Base-by-base conservation (phyloP, 139 green algal genomes). In the Chlorella ohadii region DNA sequence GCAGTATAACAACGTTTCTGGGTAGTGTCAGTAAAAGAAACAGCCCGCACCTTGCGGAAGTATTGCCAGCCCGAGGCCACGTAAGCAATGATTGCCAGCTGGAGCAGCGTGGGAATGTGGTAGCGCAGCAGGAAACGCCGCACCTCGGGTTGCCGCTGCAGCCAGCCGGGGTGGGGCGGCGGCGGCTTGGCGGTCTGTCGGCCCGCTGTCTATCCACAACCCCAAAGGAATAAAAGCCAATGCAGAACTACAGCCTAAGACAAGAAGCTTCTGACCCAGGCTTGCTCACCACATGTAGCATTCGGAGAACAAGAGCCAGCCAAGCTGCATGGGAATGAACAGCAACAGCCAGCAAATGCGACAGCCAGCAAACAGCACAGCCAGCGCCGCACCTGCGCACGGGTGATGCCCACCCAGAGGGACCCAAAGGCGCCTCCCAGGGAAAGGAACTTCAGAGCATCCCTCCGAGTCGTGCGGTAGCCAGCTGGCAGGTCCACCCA, bases 381-480 rank as follows among this genome's bases (percentile, higher is more conserved):
- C 22, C 2, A 7, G 36, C 39, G 5, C 25, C 84, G 31, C 82
- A 94, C 91, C 89, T 94, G 90, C 38, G 85, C 66, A 11, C 84
- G 67, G 9, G 85, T 83, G 25, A 90, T 38, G 28, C 72, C 59
- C 13, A 93, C 84, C 33, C 86, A 88, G 56, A 86, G 56, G 5
- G 78, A 83, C 15, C 22, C 78, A 27, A 93, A 84, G 16, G 77
- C 88, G 6, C 59, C 70, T 4, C 34, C 87, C 36, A 94, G 74
- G 4, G 90, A 85, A 4, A 57, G 34, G 22, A 92, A 59, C 80
- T 94, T 92, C 16, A 96, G 87, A n/a, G 87, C 57, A 6, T 95
- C 88, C 28, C 92, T 79, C 66, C 92, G 87, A 1, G 72, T 91
- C 44, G 88, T 95, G 79, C 70, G 72, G 81, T 91, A 90, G 33